Base-by-base conservation (phyloP, 2,329 filamentous ascomycete species). In the Zalaria obscura region DNA sequence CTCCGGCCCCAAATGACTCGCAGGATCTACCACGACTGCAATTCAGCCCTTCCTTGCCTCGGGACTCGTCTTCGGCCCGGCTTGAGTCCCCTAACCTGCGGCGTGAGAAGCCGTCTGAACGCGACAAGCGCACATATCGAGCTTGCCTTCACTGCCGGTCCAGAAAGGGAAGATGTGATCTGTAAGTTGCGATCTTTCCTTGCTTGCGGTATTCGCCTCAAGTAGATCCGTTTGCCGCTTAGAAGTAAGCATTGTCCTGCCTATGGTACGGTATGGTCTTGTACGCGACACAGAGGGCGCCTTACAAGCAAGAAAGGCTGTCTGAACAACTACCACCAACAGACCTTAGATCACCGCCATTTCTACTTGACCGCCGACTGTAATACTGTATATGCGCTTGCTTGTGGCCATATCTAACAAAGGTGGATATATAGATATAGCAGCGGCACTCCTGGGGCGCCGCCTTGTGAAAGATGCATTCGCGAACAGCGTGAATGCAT, bases 401-500 rank as follows among this genome's bases (percentile, higher is more conserved):
- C 18, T 18, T 18, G 18, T 18, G 18, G 18, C 18, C 18, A 18
- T 18, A 18, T 18, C 18, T 18, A 18, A 18, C 18, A 18, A 18
- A 18, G 18, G 18, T 18, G 18, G 18, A 18, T 18, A 18, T 25
- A 45, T 40, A 55, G 54, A 38, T 55, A 56, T 45, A 53, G 50
- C 38, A 56, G 52, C 37, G 54, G 53, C 31, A 50, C 55, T 34
- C 53, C 52, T 5, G 53, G 51, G 4, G 46, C 52, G 25, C 55
- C 54, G 10, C 54, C 54, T 9, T 57, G 55, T 40, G 55, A 57
- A 42, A 42, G 55, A 41, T 57, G 55, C 43, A 56, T 57, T 32
- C 46, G 55, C 10, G 55, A 57, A 36, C 53, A 57, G 39, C 54
- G 56, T 38, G 55, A 57, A 45, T 57, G 55, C 41, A 43, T 57